Evolutionary conservation across 345 rosid genomes (phyloP).

Genomic region (Cochlearia excelsa): DNA sequence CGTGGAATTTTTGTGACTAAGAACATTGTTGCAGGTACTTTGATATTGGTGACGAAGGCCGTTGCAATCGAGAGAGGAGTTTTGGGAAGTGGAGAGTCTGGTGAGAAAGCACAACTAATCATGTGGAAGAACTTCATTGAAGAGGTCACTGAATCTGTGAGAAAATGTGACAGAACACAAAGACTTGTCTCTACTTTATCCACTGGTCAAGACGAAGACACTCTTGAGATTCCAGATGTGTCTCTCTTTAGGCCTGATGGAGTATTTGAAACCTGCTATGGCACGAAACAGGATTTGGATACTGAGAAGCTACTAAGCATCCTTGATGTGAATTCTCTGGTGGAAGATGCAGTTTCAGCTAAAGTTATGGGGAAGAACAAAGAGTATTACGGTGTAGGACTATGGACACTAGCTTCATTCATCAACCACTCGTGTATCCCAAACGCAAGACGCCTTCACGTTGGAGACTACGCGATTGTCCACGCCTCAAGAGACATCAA

Average conservation of each 20-base stretch:
- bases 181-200: conserved; percentile 49
- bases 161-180: conserved; percentile 45
- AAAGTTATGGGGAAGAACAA: conserved; percentile 74
- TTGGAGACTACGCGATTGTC: conserved; percentile 61
- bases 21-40: conserved; percentile 59
- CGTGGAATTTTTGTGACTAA: conserved; percentile 75
- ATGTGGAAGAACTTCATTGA: conserved; percentile 82
- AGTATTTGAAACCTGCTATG: conserved; percentile 21
- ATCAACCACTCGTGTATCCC: conserved; percentile 81
- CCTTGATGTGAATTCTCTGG: conserved; percentile 81
- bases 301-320: conserved; percentile 53
- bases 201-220: conserved; percentile 54
- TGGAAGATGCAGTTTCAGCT: conserved; percentile 73
- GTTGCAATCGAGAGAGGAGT: conserved; percentile 78
- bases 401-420: conserved; percentile 75
- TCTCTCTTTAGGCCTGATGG: conserved; percentile 54
- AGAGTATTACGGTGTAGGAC: conserved; percentile 71
- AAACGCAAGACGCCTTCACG: conserved; percentile 68
- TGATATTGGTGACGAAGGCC: conserved; percentile 65
- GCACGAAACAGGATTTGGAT: conserved; percentile 36
- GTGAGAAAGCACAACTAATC: conserved; percentile 57
- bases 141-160: conserved; percentile 45
- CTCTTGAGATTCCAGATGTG: conserved; percentile 38
- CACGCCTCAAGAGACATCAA: conserved; percentile 75
- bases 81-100: conserved; percentile 48